These are phyloP conservation scores for Phenoliferia sp. DNA, from an alignment of 1,284 basidiomycete genomes.

Conservation along the genomic window DNA sequence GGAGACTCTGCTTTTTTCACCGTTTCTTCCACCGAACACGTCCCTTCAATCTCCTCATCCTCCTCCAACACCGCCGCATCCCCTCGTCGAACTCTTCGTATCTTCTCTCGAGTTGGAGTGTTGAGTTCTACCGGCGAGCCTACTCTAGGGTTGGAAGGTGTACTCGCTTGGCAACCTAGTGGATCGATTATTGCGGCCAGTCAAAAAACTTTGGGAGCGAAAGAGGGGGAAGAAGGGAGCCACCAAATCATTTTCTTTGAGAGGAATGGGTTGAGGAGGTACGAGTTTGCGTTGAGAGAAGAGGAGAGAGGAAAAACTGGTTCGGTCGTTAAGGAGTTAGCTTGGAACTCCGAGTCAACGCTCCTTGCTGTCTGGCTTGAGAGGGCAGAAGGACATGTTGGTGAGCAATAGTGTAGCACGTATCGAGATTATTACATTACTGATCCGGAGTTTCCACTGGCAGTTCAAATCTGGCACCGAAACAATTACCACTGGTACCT, in stretches of 20 bases:
- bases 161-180: slow-evolving; percentile 79
- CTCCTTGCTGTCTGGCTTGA: slow-evolving; percentile 81
- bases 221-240: slow-evolving; percentile 53
- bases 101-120: slow-evolving; percentile 70
- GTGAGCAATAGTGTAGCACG: too few species aligned
- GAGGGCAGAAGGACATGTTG: slow-evolving; percentile 57
- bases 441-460: neutral
- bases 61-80: neutral
- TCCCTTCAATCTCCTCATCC: slow-evolving; percentile 10
- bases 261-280: slow-evolving; percentile 85
- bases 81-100: slow-evolving; percentile 57
- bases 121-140: slow-evolving; percentile 82
- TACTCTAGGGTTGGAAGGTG: slow-evolving; percentile 74
- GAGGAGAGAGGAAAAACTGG: slow-evolving; percentile 46
- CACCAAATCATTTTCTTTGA: slow-evolving; percentile 95
- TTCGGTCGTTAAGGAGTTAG: slow-evolving; percentile 67
- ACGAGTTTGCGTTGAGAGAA: slow-evolving; percentile 73
- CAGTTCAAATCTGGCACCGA: slow-evolving; percentile 91
- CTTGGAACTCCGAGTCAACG: slow-evolving; percentile 86
- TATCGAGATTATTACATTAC: slow-evolving; percentile 18
- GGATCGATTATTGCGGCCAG: slow-evolving; percentile 76
- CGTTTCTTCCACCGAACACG: slow-evolving; percentile 62
- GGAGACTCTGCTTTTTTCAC: slow-evolving; percentile 87
- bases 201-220: slow-evolving; percentile 63
- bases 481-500: slow-evolving; percentile 85